Conservation (phyloP, 2,329 filamentous ascomycete genomes). For the Fusarium continuum region DNA sequence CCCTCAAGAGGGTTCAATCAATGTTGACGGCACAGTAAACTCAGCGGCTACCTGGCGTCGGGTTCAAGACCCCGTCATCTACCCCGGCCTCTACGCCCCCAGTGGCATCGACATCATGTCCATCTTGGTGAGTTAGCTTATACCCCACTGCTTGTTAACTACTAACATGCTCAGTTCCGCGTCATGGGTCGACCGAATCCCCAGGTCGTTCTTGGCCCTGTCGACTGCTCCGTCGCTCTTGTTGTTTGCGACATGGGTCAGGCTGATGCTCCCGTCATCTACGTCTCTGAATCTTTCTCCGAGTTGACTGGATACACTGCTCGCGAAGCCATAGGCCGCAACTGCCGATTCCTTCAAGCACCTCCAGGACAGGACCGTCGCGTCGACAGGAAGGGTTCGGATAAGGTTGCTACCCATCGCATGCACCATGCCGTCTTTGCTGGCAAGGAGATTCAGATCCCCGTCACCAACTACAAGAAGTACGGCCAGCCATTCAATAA, state of each 20-base stretch:
- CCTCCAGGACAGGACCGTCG: conserved; percentile 63
- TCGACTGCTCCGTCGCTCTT: conserved; percentile 86
- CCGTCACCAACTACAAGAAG: conserved; percentile 82
- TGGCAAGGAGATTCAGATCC: conserved; percentile 58
- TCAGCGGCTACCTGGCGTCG: conserved; percentile 39
- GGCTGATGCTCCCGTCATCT: conserved; percentile 82
- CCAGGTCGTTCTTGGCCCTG: conserved; percentile 79
- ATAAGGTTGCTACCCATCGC: conserved; percentile 65
- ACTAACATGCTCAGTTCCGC: conserved; percentile 55
- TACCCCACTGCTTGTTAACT: neutral
- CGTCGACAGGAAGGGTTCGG: conserved; percentile 20
- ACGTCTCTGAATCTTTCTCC: conserved; percentile 83
- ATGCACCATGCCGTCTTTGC: conserved; percentile 58
- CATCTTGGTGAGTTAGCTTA: conserved; percentile 56
- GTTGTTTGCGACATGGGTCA: conserved; percentile 81
- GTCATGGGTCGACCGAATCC: conserved; percentile 77
- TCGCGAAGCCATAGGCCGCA: conserved; percentile 78
- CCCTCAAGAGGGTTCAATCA: conserved; percentile 34
- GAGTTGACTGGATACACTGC: conserved; percentile 80
- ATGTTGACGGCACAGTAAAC: conserved; percentile 34
- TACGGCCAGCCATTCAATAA: conserved; percentile 84
- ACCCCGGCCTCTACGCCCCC: conserved; percentile 63
- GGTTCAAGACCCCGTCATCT: conserved; percentile 60
- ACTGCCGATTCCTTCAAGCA: conserved; percentile 86
- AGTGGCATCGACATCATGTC: conserved; percentile 65